Evolutionary conservation across 2,329 filamentous ascomycete genomes (phyloP).

Genomic region (Aureobasidium sp.): DNA sequence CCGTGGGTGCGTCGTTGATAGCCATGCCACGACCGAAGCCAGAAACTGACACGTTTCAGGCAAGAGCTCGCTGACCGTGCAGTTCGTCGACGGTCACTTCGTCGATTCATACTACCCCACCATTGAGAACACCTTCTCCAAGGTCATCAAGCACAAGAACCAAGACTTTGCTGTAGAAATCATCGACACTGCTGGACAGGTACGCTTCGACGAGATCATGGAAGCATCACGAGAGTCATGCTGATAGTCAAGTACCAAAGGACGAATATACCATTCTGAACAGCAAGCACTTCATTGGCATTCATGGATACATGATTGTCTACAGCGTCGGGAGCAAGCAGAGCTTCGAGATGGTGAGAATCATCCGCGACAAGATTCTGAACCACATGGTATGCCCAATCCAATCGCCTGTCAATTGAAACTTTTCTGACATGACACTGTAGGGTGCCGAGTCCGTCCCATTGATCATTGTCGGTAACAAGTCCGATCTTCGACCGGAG

Average conservation of each 20-base stretch:
- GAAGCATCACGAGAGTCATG: neutral
- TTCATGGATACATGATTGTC: constrained; percentile 96
- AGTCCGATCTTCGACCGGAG: constrained; percentile 85
- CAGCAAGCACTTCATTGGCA: constrained; percentile 97
- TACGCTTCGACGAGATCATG: constrained; percentile 33
- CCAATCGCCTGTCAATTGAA: neutral
- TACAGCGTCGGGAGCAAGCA: constrained; percentile 94
- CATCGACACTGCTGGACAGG: constrained; percentile 93
- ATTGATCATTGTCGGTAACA: constrained; percentile 93
- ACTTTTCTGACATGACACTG: constrained; percentile 3
- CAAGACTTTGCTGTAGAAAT: constrained; percentile 96
- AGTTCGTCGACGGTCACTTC: constrained; percentile 95
- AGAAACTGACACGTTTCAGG: constrained; percentile 45
- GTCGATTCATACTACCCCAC: constrained; percentile 99
- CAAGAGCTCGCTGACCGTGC: constrained; percentile 94
- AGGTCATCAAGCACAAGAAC: constrained; percentile 83
- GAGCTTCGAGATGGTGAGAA: constrained; percentile 94
- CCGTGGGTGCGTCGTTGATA: constrained; percentile 58
- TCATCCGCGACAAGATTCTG: constrained; percentile 93
- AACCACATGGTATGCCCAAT: constrained; percentile 72
- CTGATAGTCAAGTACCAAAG: constrained; percentile 34
- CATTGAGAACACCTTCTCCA: constrained; percentile 98
- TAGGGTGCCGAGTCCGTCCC: constrained; percentile 89
- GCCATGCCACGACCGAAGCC: neutral
- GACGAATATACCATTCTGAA: constrained; percentile 99